A percentile compares a stretch with the other conserved stretches of the same genome.
Evolutionary conservation across 148 eudicot species (phyloP).

Genomic region (Cornus florida): DNA sequence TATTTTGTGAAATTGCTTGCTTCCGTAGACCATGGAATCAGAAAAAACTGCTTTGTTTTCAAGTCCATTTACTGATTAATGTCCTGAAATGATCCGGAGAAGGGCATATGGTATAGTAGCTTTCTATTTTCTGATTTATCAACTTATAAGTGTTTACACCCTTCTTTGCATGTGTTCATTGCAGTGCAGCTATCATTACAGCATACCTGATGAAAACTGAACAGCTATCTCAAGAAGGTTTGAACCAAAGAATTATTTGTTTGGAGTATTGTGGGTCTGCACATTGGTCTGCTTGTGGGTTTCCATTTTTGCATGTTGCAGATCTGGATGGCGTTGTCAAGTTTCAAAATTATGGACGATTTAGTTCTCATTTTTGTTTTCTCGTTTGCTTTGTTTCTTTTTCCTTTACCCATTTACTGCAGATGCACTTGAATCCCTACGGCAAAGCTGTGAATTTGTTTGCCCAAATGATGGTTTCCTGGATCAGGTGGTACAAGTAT

Average conservation of each 20-base stretch:
- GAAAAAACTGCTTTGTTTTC: not conserved
- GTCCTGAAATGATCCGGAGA: not conserved
- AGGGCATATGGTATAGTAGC: not conserved
- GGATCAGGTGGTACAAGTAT: conserved; percentile 62
- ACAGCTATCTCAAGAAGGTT: conserved; percentile 82
- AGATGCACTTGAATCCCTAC: conserved; percentile 83
- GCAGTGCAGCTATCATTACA: conserved; percentile 93
- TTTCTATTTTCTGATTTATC: conserved; percentile 36
- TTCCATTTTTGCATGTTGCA: not conserved
- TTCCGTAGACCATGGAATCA: no score
- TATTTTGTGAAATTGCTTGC: not conserved
- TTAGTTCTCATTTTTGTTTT: conserved; percentile 3
- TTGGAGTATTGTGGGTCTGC: not conserved
- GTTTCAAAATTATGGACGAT: not conserved
- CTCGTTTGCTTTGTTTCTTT: conserved; percentile 3
- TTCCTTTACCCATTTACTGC: conserved; percentile 25
- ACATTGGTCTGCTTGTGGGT: not conserved
- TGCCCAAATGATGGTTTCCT: conserved; percentile 91
- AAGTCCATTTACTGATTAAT: not conserved
- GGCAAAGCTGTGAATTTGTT: conserved; percentile 68
- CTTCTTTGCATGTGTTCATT: conserved; percentile 47
- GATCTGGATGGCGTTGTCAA: not conserved
- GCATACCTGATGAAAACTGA: conserved; percentile 96
- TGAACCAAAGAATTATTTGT: conserved; percentile 18
- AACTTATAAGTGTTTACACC: conserved; percentile 35